Conservation (phyloP, 2,329 filamentous ascomycete genomes). For the Ascochyta fabae region DNA sequence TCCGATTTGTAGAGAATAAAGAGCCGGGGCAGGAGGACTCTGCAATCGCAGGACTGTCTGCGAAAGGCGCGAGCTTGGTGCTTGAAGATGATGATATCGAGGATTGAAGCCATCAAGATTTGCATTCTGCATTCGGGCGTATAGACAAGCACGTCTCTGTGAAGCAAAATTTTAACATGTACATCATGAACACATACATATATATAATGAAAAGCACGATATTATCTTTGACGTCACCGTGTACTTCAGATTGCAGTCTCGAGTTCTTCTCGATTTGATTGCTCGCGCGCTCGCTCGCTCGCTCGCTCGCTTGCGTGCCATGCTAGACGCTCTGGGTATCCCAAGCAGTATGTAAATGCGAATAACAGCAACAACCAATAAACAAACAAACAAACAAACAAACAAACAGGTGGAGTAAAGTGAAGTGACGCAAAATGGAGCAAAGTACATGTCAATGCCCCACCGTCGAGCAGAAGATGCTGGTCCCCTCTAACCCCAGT, state of each 20-base stretch:
- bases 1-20: neutral
- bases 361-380: neutral
- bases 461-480: too few species aligned
- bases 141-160: neutral
- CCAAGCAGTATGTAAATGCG: slow-evolving; percentile 13
- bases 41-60: slow-evolving; percentile 30
- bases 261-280: slow-evolving; percentile 1
- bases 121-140: neutral
- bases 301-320: neutral
- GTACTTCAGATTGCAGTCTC: neutral
- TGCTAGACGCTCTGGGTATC: slow-evolving; percentile 17
- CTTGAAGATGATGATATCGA: slow-evolving; percentile 58
- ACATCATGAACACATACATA: too few species aligned
- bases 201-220: too few species aligned
- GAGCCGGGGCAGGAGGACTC: slow-evolving; percentile 26
- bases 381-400: neutral
- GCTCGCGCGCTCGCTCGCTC: too few species aligned
- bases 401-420: too few species aligned
- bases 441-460: too few species aligned
- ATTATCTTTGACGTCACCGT: too few species aligned
- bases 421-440: too few species aligned
- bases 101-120: slow-evolving; percentile 35
- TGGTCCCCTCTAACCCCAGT: neutral
- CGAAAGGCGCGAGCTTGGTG: slow-evolving; percentile 46
- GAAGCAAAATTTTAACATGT: neutral